phyloP scores from a whole-genome alignment of 371 early-diverging fungal genomes.

The Batkoa obscura region DNA sequence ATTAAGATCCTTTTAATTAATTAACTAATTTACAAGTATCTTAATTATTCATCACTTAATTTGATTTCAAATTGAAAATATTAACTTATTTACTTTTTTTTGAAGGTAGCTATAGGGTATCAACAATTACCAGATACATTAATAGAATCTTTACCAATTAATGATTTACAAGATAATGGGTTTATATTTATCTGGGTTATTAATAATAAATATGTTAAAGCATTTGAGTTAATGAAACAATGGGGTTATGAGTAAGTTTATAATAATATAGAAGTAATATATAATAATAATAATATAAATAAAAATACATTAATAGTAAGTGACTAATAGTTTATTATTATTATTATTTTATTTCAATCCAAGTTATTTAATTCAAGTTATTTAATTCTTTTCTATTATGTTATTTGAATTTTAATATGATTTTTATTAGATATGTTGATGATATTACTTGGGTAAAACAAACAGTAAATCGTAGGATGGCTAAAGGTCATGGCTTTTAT shows the following conservation, averaged over 20 bases:
- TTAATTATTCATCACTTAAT: background rate
- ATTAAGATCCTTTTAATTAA: background rate
- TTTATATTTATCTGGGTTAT: constrained; percentile 93
- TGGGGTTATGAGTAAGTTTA: constrained; percentile 77
- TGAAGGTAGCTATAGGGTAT: constrained; percentile 71
- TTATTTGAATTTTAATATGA: too few relatives aligned
- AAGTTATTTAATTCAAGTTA: too few relatives aligned
- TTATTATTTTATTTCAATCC: too few relatives aligned
- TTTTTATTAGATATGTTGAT: constrained; percentile 62
- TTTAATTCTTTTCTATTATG: too few relatives aligned
- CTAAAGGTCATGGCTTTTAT: constrained; percentile 89
- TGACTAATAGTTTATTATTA: background rate
- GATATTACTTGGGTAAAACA: constrained; percentile 93
- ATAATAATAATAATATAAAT: too few relatives aligned
- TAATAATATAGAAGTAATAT: background rate
- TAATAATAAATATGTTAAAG: constrained; percentile 85
- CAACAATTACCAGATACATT: constrained; percentile 81
- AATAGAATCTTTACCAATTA: constrained; percentile 79
- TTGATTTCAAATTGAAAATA: background rate
- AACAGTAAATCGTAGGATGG: constrained; percentile 84
- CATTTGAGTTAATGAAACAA: constrained; percentile 74
- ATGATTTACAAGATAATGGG: constrained; percentile 60
- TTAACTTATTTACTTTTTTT: background rate
- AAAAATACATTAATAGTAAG: too few relatives aligned
- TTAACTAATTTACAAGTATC: background rate